Evolutionary conservation across 257 asterid genomes (phyloP).

Genomic region (Solanum dulcamara): DNA sequence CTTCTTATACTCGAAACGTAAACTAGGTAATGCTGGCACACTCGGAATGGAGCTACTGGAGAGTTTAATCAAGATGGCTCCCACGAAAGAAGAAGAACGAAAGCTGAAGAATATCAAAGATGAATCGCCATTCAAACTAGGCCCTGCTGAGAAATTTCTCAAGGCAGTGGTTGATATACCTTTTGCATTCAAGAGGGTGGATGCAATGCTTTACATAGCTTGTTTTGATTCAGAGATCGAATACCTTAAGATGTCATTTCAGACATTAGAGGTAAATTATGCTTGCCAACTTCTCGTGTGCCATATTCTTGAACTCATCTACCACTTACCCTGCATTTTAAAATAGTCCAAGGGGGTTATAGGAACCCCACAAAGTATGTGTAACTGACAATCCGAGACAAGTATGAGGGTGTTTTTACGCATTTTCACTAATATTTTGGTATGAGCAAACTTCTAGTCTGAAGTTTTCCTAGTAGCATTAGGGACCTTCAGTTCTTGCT

Average conservation of each 20-base stretch:
- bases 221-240: conserved; percentile 61
- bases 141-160: conserved; percentile 70
- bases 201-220: conserved; percentile 66
- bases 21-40: conserved; percentile 50
- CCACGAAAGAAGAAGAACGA: conserved; percentile 60
- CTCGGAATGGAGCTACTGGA: conserved; percentile 67
- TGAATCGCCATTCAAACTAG: conserved; percentile 44
- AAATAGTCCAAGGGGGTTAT: no score
- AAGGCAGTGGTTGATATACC: conserved; percentile 67
- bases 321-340: background rate
- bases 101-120: conserved; percentile 50
- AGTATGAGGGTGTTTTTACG: no score
- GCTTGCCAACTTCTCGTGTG: background rate
- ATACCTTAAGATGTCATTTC: conserved; percentile 58
- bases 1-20: background rate
- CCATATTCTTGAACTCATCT: background rate
- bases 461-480: background rate
- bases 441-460: background rate
- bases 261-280: conserved; percentile 60
- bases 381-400: no score
- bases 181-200: conserved; percentile 64
- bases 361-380: no score
- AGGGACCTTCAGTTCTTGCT: background rate
- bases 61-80: conserved; percentile 75
- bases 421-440: no score